Conservation (phyloP, 169 alveolate species). For the Theileria parva region DNA sequence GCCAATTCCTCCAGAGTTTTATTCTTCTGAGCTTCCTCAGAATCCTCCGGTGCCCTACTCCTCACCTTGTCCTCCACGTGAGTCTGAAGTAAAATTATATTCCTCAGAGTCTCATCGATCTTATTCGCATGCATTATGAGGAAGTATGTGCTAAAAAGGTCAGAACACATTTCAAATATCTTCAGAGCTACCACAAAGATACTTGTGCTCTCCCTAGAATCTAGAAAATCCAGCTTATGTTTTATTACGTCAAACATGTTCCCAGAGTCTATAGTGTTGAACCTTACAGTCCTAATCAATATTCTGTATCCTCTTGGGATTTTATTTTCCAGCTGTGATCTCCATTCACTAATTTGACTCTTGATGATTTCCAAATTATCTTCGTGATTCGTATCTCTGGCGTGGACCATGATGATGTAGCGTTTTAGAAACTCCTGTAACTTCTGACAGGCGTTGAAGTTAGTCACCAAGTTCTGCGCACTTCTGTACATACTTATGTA, state of each 20-base stretch:
- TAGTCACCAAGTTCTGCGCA: constrained; percentile 80
- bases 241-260: constrained; percentile 36
- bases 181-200: constrained; percentile 42
- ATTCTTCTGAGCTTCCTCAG: constrained; percentile 30
- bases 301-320: constrained; percentile 79
- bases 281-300: constrained; percentile 57
- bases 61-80: constrained; percentile 23
- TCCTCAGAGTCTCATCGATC: constrained; percentile 59
- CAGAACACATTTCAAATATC: constrained; percentile 37
- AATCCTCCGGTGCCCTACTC: not conserved
- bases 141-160: constrained; percentile 51
- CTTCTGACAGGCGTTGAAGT: constrained; percentile 80
- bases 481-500: constrained; percentile 71
- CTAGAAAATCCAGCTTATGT: constrained; percentile 36
- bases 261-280: constrained; percentile 48
- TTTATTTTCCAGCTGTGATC: constrained; percentile 70
- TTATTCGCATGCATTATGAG: constrained; percentile 39
- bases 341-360: constrained; percentile 80
- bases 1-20: constrained; percentile 44
- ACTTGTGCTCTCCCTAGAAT: constrained; percentile 49
- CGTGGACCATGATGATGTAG: constrained; percentile 76
- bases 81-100: constrained; percentile 30
- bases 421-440: constrained; percentile 71
- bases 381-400: constrained; percentile 70
- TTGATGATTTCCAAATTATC: constrained; percentile 69